Evolutionary conservation across 2,329 filamentous ascomycete genomes (phyloP), one percentile per base, ranked within the genome.

Genomic region (Knufia fluminis): DNA sequence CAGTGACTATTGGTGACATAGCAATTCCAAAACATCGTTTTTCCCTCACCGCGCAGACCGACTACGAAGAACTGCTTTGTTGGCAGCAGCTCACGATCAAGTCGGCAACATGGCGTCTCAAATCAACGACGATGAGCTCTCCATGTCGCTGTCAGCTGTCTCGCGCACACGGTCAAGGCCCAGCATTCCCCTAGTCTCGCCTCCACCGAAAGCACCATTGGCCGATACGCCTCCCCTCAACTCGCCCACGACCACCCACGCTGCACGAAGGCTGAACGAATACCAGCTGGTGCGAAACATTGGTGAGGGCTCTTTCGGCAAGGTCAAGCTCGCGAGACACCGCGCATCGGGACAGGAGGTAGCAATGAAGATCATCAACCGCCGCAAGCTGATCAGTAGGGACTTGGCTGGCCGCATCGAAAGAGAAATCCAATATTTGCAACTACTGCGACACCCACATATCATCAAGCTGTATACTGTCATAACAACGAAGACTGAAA

Each of bases 391-490:
- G 62, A 88, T 96, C 60, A 97, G 90, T 59, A 79, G 91, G 62
- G 92, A 98, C 68, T 97, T 98, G 92, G 90, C 94, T 47, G 92
- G 92, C 53, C 81, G 92, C 53, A 94, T 98, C 56, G 92, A 98
- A 73, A 81, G 92, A 59, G 92, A 98, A 74, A 98, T 98, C 60
- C 90, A 96, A 67, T 98, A 98, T 65, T 78, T 98, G 55, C 92
- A 98, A 71, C 74, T 98, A 53, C 76, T 98, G 53, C 83, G 92
- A 53, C 92, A 98, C 68, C 92, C 92, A 35, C 92, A 98, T 69
- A 98, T 98, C 66, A 98, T 98, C 74, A 98, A 98, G 71, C 78
- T 98, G 81, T 95, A 88, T 68, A 97, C 92, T 24, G 92, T 98
- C 56, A 97, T 98, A 66, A 96, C 94, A 55, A 96, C 91, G 4